phyloP scores from a whole-genome alignment of 495 filamentous ascomycete genomes.

The Penicillium paxilli region DNA sequence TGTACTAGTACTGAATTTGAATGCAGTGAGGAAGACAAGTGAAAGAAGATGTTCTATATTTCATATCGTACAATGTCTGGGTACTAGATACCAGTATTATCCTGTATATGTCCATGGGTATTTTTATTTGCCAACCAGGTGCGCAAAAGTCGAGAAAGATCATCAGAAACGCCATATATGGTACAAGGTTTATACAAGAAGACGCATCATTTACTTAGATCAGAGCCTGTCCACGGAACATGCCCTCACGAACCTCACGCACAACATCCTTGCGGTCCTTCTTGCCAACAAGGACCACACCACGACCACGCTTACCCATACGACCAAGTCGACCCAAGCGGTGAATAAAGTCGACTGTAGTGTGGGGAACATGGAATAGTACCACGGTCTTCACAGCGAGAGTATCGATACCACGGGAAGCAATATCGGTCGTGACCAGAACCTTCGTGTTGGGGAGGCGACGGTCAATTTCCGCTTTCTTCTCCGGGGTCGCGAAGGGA shows the following conservation, averaged over 20 bases:
- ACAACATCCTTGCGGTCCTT: slow-evolving; percentile 88
- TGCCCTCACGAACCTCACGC: slow-evolving; percentile 87
- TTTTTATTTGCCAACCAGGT: slow-evolving; percentile 15
- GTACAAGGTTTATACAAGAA: slow-evolving; percentile 24
- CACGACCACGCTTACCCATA: slow-evolving; percentile 88
- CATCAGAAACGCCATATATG: slow-evolving; percentile 21
- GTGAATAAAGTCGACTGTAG: slow-evolving; percentile 96
- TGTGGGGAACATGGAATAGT: slow-evolving; percentile 93
- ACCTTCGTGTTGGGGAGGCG: slow-evolving; percentile 74
- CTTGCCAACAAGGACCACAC: slow-evolving; percentile 86
- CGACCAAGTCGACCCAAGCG: slow-evolving; percentile 86
- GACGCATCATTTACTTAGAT: slow-evolving; percentile 52
- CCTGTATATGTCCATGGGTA: slow-evolving; percentile 9
- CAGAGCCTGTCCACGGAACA: slow-evolving; percentile 88
- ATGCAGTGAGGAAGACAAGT: no score
- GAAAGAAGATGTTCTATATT: no score
- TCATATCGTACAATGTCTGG: no score
- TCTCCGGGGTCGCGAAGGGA: slow-evolving; percentile 31
- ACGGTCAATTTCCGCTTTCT: slow-evolving; percentile 20
- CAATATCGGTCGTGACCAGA: slow-evolving; percentile 89
- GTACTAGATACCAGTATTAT: background rate
- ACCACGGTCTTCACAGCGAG: slow-evolving; percentile 88
- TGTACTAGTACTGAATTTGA: no score
- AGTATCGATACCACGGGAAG: slow-evolving; percentile 91
- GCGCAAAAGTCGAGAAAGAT: background rate